phyloP scores from a whole-genome alignment of 1,139 yeast species.

The Yamadazyma diddensiae region DNA sequence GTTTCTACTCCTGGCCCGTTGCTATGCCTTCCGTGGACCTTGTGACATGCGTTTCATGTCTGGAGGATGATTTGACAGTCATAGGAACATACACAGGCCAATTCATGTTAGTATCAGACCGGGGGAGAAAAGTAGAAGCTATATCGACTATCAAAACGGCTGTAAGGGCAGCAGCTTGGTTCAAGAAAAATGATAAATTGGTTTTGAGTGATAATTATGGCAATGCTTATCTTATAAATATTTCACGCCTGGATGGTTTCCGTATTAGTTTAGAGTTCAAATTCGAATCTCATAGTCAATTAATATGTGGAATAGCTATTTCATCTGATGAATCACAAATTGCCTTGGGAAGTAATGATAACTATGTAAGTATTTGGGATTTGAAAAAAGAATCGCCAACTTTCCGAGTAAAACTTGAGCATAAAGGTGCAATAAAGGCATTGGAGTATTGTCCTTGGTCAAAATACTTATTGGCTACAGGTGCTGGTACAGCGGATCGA shows the following conservation, averaged over 20 bases:
- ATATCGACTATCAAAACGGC: no score
- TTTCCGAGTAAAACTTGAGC: slow-evolving; percentile 43
- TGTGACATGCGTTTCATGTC: slow-evolving; percentile 59
- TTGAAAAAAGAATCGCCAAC: slow-evolving; percentile 41
- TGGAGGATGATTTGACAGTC: slow-evolving; percentile 45
- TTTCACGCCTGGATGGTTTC: no score
- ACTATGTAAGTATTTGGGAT: slow-evolving; percentile 67
- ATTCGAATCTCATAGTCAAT: slow-evolving; percentile 60
- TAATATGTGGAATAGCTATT: slow-evolving; percentile 66
- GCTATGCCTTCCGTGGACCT: neutral
- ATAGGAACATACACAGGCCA: slow-evolving; percentile 48
- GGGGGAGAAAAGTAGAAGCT: slow-evolving; percentile 2
- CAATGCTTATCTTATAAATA: no score
- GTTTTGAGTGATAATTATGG: slow-evolving; percentile 74
- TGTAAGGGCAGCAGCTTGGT: slow-evolving; percentile 71
- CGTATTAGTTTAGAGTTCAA: no score
- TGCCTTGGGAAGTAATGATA: slow-evolving; percentile 76
- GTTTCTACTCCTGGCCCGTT: slow-evolving; percentile 10
- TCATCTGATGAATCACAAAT: slow-evolving; percentile 46
- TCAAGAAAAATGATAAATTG: slow-evolving; percentile 40
- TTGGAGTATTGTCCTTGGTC: slow-evolving; percentile 48
- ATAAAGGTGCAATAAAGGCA: slow-evolving; percentile 44
- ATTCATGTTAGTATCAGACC: slow-evolving; percentile 22
- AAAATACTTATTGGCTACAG: slow-evolving; percentile 37
- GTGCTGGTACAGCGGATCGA: slow-evolving; percentile 43